phyloP scores from a whole-genome alignment of 2,329 filamentous ascomycete species.

The Rachicladosporium sp. region DNA sequence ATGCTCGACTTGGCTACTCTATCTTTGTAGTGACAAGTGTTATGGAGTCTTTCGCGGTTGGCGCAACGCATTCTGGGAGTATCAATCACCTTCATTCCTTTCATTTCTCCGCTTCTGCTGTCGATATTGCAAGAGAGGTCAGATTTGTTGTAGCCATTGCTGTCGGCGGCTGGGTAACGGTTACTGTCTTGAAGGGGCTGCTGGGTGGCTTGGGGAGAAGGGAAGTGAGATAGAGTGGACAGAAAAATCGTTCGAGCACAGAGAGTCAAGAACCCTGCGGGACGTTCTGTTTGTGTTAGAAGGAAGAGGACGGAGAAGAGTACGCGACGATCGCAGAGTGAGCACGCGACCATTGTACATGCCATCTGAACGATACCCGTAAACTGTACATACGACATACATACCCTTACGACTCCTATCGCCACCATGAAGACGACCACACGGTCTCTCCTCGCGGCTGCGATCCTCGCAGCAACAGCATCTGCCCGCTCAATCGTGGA shows the following conservation, averaged over 20 bases:
- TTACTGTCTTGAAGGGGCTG: constrained; percentile 14
- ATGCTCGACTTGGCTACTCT: too few relatives aligned
- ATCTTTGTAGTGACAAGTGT: neutral
- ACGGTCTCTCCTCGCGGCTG: neutral
- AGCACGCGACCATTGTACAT: too few relatives aligned
- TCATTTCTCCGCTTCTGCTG: constrained; percentile 37
- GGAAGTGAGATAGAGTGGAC: constrained; percentile 4
- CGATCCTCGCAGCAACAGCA: too few relatives aligned
- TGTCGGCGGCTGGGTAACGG: constrained; percentile 25
- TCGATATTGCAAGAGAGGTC: constrained; percentile 38
- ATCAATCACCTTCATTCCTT: constrained; percentile 38
- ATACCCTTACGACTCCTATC: neutral
- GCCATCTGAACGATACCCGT: too few relatives aligned
- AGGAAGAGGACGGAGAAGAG: too few relatives aligned
- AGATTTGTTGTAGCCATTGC: constrained; percentile 39
- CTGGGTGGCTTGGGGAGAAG: constrained; percentile 10
- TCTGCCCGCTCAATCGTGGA: constrained; percentile 13
- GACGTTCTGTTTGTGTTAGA: too few relatives aligned
- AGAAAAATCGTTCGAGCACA: neutral
- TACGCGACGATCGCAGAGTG: too few relatives aligned
- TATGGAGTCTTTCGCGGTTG: constrained; percentile 23
- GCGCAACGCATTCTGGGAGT: constrained; percentile 18
- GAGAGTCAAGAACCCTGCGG: neutral
- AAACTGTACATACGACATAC: too few relatives aligned
- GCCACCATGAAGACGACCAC: neutral